Base-by-base conservation (phyloP, 2,329 filamentous ascomycete species). In the Didymella exigua region DNA sequence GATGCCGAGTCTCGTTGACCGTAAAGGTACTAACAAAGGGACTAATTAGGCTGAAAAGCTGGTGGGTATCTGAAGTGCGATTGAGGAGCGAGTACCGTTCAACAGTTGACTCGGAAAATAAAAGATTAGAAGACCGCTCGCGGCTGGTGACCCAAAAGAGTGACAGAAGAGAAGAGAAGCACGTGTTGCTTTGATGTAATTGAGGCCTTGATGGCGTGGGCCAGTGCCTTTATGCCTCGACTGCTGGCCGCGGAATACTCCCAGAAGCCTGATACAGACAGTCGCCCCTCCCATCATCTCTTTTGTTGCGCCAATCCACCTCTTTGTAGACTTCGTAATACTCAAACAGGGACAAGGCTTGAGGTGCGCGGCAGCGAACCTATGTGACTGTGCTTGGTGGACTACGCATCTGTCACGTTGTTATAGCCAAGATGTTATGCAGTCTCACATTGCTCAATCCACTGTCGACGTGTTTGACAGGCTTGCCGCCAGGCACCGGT, bases 121-220 rank as follows among this genome's bases (percentile, higher is more conserved):
- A 45, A 44, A 49, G 44, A 59, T 49, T 56, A 33, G 59, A 66
- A 60, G 50, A 58, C 63, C 58, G 66, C 49, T 69, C 66, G 61
- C 65, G 60, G 65, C 56, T 56, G 56, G 49, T 40, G 56, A 61
- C 46, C 21, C 59, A 57, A 66, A 62, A 43, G 63, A 69, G 43
- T 42, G 61, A 62, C 58, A 37, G 52, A 56, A 44, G 38, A 37
- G 54, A 50, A 54, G 58, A 54, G 40, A 46, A 37, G 31, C 23
- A 37, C 19, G 30, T 42, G 24, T 38, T 42, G 43, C 24, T 47
- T 41, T 42, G 45, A 45, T 53, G 45, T 31, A 47, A 19, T 30
- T 41, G 47, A 37, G 19, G 19, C 36, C 21, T 38, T 16, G 29
- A 45, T 47, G 52, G 46, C 42, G 46, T 40, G 34, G 43, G 52